Conservation (phyloP, 805 yeast species). For the Aciculoconidium aculeatum region DNA sequence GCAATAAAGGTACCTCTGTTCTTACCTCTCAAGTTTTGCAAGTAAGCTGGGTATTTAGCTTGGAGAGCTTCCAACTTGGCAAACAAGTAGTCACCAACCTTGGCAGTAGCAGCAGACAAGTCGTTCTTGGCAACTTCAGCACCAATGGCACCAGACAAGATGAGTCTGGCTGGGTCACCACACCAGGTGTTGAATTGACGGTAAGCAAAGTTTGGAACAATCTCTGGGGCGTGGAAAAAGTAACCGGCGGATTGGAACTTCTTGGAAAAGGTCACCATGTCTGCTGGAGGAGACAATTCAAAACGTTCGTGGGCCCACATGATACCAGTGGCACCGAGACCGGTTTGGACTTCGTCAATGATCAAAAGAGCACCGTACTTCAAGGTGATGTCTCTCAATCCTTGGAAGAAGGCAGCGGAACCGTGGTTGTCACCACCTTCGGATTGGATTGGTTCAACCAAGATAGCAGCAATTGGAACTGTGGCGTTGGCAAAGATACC, state of each 20-base stretch:
- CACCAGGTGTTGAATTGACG: conserved; percentile 94
- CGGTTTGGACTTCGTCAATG: conserved; percentile 86
- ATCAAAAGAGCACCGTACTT: conserved; percentile 67
- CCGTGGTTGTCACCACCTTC: conserved; percentile 94
- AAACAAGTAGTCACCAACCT: conserved; percentile 66
- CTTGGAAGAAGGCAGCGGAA: conserved; percentile 71
- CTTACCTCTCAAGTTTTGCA: conserved; percentile 65
- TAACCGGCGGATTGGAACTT: conserved; percentile 88
- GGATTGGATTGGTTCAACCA: conserved; percentile 87
- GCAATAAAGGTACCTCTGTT: conserved; percentile 76
- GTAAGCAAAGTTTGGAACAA: conserved; percentile 72
- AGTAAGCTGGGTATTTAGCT: conserved; percentile 45
- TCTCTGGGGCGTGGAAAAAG: conserved; percentile 68
- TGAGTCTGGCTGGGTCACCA: conserved; percentile 81
- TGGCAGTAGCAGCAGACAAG: conserved; percentile 48
- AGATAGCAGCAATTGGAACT: conserved; percentile 78
- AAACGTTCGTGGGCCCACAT: conserved; percentile 90
- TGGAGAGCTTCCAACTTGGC: conserved; percentile 48
- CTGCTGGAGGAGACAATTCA: conserved; percentile 69
- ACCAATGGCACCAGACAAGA: conserved; percentile 70
- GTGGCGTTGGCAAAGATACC: conserved; percentile 60
- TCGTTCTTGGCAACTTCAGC: conserved; percentile 57
- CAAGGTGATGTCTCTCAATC: conserved; percentile 68
- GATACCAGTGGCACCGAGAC: conserved; percentile 81
- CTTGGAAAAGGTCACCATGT: conserved; percentile 80